Conservation (phyloP, 2,329 filamentous ascomycete genomes). For the Aspergillus sp. region DNA sequence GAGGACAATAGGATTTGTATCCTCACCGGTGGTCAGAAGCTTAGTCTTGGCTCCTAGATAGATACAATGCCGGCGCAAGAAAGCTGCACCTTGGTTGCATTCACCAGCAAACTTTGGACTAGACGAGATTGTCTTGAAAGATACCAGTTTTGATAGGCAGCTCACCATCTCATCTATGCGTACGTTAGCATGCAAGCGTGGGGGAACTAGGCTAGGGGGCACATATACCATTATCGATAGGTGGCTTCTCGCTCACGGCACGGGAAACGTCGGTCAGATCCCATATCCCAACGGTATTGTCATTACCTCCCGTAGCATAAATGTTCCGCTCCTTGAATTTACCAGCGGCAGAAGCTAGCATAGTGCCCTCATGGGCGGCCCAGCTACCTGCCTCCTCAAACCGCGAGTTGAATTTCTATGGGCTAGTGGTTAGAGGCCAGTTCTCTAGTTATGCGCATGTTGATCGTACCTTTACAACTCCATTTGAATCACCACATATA, state of each 20-base stretch:
- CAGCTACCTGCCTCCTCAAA: constrained; percentile 78
- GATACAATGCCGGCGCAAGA: constrained; percentile 85
- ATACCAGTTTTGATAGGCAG: constrained; percentile 80
- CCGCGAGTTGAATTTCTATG: constrained; percentile 71
- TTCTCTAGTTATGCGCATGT: background rate
- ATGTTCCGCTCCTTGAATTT: constrained; percentile 70
- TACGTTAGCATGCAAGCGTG: constrained; percentile 5
- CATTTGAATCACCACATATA: constrained; percentile 86
- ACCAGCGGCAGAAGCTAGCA: constrained; percentile 78
- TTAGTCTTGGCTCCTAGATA: constrained; percentile 86
- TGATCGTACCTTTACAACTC: constrained; percentile 71
- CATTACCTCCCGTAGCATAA: constrained; percentile 93
- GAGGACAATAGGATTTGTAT: constrained; percentile 87
- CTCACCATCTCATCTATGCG: constrained; percentile 60
- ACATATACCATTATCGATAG: constrained; percentile 58
- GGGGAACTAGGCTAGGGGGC: background rate
- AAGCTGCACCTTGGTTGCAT: constrained; percentile 88
- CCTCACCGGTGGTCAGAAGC: constrained; percentile 78
- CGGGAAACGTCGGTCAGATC: constrained; percentile 62
- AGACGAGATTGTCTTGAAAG: constrained; percentile 88
- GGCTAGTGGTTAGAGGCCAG: background rate
- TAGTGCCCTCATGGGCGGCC: constrained; percentile 82
- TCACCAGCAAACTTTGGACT: constrained; percentile 83
- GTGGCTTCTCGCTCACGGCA: constrained; percentile 45
- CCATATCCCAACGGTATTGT: constrained; percentile 88